phyloP scores from a whole-genome alignment of 345 rosid genomes.

The Balakata baccata region DNA sequence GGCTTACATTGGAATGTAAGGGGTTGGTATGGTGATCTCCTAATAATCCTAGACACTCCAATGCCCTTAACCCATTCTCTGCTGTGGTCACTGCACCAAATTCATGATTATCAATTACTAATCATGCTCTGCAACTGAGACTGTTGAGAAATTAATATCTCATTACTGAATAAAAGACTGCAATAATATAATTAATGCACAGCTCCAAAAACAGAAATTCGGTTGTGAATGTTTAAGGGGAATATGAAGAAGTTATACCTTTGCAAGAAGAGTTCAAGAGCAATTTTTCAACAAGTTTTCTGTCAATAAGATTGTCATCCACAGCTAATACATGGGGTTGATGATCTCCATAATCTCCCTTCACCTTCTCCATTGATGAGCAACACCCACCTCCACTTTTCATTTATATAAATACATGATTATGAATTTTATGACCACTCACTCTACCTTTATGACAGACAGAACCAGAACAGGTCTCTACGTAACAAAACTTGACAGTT shows the following conservation, averaged over 20 bases:
- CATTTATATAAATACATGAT: slow-evolving; percentile 13
- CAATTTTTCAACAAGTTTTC: slow-evolving; percentile 61
- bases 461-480: slow-evolving; percentile 6
- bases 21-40: slow-evolving; percentile 38
- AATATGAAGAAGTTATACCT: slow-evolving; percentile 35
- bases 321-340: slow-evolving; percentile 78
- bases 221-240: too few relatives aligned
- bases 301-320: slow-evolving; percentile 71
- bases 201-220: too few relatives aligned
- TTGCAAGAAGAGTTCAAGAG: slow-evolving; percentile 53
- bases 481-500: slow-evolving; percentile 2
- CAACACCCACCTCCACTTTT: slow-evolving; percentile 24
- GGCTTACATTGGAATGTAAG: slow-evolving; percentile 20
- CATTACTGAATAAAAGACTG: too few relatives aligned
- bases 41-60: slow-evolving; percentile 59
- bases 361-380: slow-evolving; percentile 26
- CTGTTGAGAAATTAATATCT: too few relatives aligned
- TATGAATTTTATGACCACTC: not conserved
- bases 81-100: slow-evolving; percentile 66
- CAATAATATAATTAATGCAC: too few relatives aligned
- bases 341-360: slow-evolving; percentile 28
- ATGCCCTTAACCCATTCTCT: slow-evolving; percentile 66
- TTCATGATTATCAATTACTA: not conserved
- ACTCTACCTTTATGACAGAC: too few relatives aligned
- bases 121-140: too few relatives aligned